Conservation (phyloP, 768 basidiomycete species). For the Serendipita indica region DNA sequence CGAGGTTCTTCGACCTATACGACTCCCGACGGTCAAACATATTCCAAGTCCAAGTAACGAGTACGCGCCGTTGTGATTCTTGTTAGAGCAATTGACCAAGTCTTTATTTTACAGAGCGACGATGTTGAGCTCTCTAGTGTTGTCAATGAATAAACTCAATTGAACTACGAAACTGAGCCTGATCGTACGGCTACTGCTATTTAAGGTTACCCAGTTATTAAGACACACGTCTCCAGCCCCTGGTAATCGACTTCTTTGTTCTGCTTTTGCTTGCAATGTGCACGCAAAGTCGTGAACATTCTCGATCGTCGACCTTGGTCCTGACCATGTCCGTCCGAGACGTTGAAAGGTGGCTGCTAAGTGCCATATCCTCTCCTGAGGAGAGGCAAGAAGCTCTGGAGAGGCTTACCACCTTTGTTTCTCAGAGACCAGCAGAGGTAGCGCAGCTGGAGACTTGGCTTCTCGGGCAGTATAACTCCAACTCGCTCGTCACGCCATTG, state of each 20-base stretch:
- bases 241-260: too few species aligned
- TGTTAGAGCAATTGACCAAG: too few species aligned
- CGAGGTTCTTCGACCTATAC: not conserved
- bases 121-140: too few species aligned
- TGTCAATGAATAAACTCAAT: not conserved
- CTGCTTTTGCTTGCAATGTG: not conserved
- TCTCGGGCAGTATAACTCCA: not conserved
- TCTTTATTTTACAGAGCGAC: too few species aligned
- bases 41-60: not conserved
- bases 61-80: not conserved
- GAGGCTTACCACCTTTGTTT: not conserved
- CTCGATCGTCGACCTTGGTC: not conserved
- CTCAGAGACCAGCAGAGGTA: not conserved
- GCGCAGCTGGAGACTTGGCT: not conserved
- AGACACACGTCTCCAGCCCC: too few species aligned
- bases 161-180: not conserved
- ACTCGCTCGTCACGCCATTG: slow-evolving; percentile 42
- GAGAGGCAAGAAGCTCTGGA: not conserved
- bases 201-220: too few species aligned
- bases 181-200: not conserved
- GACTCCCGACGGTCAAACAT: not conserved
- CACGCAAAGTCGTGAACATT: not conserved
- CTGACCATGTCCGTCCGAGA: not conserved
- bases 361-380: not conserved
- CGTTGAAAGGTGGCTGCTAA: not conserved